Percentiles rank a stretch among this genome's conserved stretches.
Evolutionary conservation across 768 basidiomycete genomes (phyloP).

Genomic region (Auricularia cornea): DNA sequence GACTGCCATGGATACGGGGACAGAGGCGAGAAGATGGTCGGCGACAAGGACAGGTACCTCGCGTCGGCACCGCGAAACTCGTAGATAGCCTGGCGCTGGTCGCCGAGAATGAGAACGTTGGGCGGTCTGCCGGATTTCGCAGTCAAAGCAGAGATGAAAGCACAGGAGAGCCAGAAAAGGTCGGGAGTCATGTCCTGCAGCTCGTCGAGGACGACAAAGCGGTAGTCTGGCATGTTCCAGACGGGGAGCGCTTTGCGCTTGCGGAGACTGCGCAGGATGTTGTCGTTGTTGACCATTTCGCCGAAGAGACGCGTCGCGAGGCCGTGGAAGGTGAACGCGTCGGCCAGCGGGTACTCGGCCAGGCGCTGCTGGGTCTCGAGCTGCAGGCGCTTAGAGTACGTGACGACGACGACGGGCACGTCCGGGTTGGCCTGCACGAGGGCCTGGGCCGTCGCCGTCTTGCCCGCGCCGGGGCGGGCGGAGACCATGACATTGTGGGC

Average conservation of each 20-base stretch:
- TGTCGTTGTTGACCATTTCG: background rate
- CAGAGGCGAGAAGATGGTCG: background rate
- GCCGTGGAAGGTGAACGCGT: constrained; percentile 7
- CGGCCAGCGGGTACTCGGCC: background rate
- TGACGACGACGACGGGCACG: constrained; percentile 1
- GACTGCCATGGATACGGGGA: constrained; percentile 3
- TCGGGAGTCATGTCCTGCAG: constrained; percentile 1
- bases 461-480: constrained; percentile 7
- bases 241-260: background rate
- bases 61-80: constrained; percentile 3
- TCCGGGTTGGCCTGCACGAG: background rate
- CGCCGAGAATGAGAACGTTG: constrained; percentile 1
- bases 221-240: constrained; percentile 1
- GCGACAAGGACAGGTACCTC: background rate
- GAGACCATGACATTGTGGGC: constrained; percentile 3
- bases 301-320: constrained; percentile 3
- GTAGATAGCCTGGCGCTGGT: constrained; percentile 5
- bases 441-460: constrained; percentile 2
- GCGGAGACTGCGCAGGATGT: background rate
- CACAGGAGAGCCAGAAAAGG: constrained; percentile 6
- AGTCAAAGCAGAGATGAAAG: background rate
- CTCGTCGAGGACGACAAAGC: constrained; percentile 3
- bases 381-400: constrained; percentile 6
- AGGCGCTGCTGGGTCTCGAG: background rate
- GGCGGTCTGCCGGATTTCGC: background rate